These are phyloP conservation scores for Parascedosporium putredinis DNA, from an alignment of 2,329 filamentous ascomycete genomes.

Conservation along the genomic window DNA sequence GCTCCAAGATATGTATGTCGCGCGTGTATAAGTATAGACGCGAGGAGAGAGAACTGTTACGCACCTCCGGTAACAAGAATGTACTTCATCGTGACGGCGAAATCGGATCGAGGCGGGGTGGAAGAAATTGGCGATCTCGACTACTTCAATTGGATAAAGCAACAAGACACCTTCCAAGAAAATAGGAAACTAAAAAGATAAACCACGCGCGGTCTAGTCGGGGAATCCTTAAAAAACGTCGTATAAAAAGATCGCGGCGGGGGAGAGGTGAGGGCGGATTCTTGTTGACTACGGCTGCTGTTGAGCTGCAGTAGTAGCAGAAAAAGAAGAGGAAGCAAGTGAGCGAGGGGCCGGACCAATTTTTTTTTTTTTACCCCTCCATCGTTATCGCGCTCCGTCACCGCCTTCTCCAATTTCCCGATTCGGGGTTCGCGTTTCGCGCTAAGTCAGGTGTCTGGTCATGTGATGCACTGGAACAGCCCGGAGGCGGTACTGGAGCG, in stretches of 20 bases:
- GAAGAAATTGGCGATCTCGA: background rate
- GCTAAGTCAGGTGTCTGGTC: background rate
- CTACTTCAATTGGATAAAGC: background rate
- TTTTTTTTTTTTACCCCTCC: slow-evolving; percentile 4
- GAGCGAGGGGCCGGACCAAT: too few species aligned
- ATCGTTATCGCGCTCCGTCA: background rate
- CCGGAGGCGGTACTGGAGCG: too few species aligned
- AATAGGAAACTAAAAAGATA: background rate
- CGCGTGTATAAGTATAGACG: too few species aligned
- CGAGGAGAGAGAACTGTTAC: too few species aligned
- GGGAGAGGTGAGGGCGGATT: background rate
- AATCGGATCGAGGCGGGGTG: background rate
- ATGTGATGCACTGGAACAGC: background rate
- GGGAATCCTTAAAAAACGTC: too few species aligned
- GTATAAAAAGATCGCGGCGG: slow-evolving; percentile 1
- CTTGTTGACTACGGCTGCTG: background rate
- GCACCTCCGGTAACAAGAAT: slow-evolving; percentile 70
- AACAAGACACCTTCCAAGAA: background rate
- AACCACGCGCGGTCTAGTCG: background rate
- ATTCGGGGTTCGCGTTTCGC: background rate
- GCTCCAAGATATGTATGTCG: too few species aligned
- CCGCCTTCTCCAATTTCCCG: background rate
- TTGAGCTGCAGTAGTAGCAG: slow-evolving; percentile 1
- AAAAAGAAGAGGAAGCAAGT: too few species aligned
- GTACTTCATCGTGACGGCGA: slow-evolving; percentile 58